Percentiles rank a stretch among this genome's conserved stretches.
Conservation (phyloP, 768 basidiomycete species). For the Boletus rubescentipes region DNA sequence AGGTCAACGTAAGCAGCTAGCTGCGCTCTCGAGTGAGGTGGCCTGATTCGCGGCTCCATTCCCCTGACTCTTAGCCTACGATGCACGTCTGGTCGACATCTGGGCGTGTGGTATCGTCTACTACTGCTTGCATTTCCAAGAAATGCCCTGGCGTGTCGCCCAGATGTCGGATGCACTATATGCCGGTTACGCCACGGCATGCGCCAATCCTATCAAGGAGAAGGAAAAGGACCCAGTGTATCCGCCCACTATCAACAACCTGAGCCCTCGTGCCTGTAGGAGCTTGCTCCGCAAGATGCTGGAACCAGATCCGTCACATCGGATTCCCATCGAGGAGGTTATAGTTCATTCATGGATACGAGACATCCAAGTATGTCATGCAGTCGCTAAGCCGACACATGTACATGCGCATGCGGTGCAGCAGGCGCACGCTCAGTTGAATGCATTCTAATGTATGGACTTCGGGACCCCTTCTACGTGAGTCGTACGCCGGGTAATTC, state of each 20-base stretch:
- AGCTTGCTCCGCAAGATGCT: constrained; percentile 89
- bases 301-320: constrained; percentile 83
- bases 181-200: constrained; percentile 60
- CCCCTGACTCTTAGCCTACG: constrained; percentile 67
- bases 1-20: constrained; percentile 81
- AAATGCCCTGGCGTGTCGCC: constrained; percentile 96
- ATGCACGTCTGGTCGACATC: constrained; percentile 94
- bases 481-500: neutral
- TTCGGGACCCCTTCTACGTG: neutral
- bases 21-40: constrained; percentile 35
- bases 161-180: constrained; percentile 82
- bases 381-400: constrained; percentile 61
- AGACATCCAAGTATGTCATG: constrained; percentile 80
- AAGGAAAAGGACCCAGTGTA: constrained; percentile 33
- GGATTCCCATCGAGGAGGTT: constrained; percentile 78
- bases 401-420: constrained; percentile 68
- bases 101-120: constrained; percentile 98
- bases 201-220: constrained; percentile 31
- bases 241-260: constrained; percentile 79
- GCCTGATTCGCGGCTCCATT: constrained; percentile 34
- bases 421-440: constrained; percentile 50
- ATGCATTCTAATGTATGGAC: constrained; percentile 7
- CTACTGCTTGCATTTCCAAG: constrained; percentile 97
- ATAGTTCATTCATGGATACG: constrained; percentile 77
- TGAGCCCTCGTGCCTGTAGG: constrained; percentile 83